These are phyloP conservation scores for Hordeum marinum DNA, from an alignment of 176 grass and related monocot species.

Conservation along the genomic window DNA sequence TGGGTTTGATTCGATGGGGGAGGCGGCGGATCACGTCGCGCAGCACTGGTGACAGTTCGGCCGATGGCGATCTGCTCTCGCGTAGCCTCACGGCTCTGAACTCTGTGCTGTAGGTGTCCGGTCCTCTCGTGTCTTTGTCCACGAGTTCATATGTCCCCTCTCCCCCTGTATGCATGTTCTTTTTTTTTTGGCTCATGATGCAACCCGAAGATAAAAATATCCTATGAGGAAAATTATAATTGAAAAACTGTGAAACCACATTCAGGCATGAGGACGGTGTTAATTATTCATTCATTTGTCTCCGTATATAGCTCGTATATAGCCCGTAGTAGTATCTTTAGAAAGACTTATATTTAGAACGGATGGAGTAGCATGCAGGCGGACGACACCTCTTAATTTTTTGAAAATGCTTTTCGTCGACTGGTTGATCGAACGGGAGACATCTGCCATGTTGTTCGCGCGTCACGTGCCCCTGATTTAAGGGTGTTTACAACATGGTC, in stretches of 20 bases:
- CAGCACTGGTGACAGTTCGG: not conserved
- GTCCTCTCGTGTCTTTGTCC: not conserved
- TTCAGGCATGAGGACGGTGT: not conserved
- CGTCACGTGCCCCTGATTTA: too few relatives aligned
- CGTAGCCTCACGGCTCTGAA: not conserved
- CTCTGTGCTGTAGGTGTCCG: not conserved
- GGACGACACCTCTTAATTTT: not conserved
- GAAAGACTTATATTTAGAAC: too few relatives aligned
- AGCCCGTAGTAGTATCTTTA: too few relatives aligned
- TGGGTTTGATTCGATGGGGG: not conserved
- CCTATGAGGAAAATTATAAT: not conserved
- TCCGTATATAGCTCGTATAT: too few relatives aligned
- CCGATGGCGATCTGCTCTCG: not conserved
- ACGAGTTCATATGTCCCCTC: not conserved
- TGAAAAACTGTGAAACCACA: not conserved
- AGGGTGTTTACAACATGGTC: too few relatives aligned
- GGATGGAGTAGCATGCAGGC: too few relatives aligned
- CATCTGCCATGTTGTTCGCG: too few relatives aligned
- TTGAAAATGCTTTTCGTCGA: accelerated
- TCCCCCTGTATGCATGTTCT: not conserved
- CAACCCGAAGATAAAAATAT: not conserved
- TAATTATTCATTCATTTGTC: too few relatives aligned
- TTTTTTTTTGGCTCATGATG: not conserved
- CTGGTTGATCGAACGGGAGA: too few relatives aligned
- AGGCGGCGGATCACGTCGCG: too few relatives aligned